Base-by-base conservation (phyloP, 2,329 filamentous ascomycete species). In the Aaosphaeria arxii region DNA sequence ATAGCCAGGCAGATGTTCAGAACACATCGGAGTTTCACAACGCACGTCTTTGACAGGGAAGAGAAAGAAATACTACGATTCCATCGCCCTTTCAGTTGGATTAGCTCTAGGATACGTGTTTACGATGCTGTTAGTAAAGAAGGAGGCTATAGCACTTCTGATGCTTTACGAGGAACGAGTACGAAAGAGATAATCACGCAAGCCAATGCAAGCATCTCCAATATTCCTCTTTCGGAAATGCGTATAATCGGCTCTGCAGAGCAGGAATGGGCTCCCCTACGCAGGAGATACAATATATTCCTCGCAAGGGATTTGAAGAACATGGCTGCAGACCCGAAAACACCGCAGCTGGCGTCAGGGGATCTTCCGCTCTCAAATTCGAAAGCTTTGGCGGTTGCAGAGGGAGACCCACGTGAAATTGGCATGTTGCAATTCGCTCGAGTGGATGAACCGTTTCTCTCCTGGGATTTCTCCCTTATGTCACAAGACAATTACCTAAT, bases 281-380 rank as follows among this genome's bases (percentile, higher is more conserved):
- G 83, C 33, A 71, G 83, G 28, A 86, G 85, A 62, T 86, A 86
- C 68, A 83, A 85, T 53, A 70, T 86, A 11, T 86, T 84, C 61
- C 75, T 82, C n/a, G 77, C 78, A 45, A 75, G 81, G 24, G 66
- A 76, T 30, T 64, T 76, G 2, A 69, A 73, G 13, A 59, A 71
- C 4, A 59, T 51, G 9, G 61, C 64, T 46, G 58, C 69, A 30
- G 61, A 64, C 11, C 57, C 64, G 45, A 71, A 66, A 4, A 69
- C 71, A 5, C 66, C 65, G 17, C 66, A 70, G 32, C 58, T 79
- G 3, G 61, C 73, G 11, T 68, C 76, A 6, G 67, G 74, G 33
- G 68, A 74, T 33, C 71, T 74, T 7, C 74, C 75, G 2, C 59
- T 82, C 4, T 82, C 80, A 0, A 67, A 71, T 47, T 60, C 73